phyloP scores from a whole-genome alignment of 129 eudicot genomes.

The Ambrosia artemisiifolia region DNA sequence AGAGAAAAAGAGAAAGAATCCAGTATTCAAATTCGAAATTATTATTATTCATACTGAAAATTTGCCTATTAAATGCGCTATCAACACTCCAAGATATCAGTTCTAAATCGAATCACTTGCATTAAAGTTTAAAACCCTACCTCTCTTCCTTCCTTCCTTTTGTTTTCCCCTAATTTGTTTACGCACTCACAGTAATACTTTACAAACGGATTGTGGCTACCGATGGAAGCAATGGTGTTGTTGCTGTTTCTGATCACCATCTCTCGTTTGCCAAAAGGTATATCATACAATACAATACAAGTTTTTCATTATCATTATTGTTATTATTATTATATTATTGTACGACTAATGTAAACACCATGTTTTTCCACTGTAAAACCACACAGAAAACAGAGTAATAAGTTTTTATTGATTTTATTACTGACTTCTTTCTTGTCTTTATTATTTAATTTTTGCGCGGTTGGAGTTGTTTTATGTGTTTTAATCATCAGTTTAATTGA shows the following conservation, averaged over 20 bases:
- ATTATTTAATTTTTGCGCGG: neutral
- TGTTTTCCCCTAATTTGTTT: neutral
- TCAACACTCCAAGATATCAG: too few relatives aligned
- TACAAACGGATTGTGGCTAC: conserved; percentile 10
- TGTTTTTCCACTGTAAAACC: too few relatives aligned
- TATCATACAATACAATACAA: neutral
- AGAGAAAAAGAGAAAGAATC: too few relatives aligned
- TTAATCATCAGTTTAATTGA: neutral
- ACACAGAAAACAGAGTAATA: too few relatives aligned
- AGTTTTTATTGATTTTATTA: too few relatives aligned
- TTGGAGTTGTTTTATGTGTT: neutral
- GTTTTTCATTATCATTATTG: neutral
- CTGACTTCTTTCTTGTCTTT: neutral
- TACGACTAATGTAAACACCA: too few relatives aligned
- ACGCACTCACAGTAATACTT: neutral
- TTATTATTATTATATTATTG: neutral
- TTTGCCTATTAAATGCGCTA: too few relatives aligned
- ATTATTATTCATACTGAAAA: too few relatives aligned
- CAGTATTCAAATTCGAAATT: too few relatives aligned
- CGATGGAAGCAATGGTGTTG: conserved; percentile 1
- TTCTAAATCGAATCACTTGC: too few relatives aligned
- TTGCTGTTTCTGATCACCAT: neutral
- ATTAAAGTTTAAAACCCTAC: neutral
- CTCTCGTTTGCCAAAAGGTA: conserved; percentile 23
- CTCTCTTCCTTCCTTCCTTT: neutral